phyloP scores from a whole-genome alignment of 768 basidiomycete genomes.

The Russula abietina region DNA sequence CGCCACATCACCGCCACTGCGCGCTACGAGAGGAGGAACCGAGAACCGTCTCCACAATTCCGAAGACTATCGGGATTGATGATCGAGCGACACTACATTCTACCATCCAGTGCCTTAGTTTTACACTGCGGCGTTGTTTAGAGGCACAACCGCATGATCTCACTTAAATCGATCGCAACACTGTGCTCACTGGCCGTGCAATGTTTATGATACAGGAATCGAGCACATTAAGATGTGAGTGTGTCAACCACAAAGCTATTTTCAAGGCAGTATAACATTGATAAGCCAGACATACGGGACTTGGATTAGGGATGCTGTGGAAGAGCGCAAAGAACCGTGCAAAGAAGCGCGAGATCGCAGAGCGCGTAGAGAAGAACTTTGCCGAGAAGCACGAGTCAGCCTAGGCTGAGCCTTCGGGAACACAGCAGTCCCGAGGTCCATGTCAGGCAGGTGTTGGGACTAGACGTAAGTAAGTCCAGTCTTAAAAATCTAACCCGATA shows the following conservation, averaged over 20 bases:
- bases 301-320: slow-evolving; percentile 87
- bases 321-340: slow-evolving; percentile 26
- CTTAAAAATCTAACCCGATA: background rate
- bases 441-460: background rate
- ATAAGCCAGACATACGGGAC: slow-evolving; percentile 36
- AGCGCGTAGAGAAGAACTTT: slow-evolving; percentile 90
- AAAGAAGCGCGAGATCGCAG: slow-evolving; percentile 63
- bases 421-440: background rate
- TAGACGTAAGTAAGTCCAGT: too few species aligned
- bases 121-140: background rate
- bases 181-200: background rate
- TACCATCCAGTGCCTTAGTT: background rate
- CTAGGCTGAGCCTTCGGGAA: background rate
- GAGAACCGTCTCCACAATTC: background rate
- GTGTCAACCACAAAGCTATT: background rate
- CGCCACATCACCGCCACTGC: slow-evolving; percentile 2
- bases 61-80: background rate
- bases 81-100: background rate
- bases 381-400: slow-evolving; percentile 74
- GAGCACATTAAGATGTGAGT: background rate
- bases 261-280: background rate
- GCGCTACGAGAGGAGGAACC: background rate
- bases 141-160: background rate
- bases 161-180: slow-evolving; percentile 3
- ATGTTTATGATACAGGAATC: background rate